phyloP scores from a whole-genome alignment of 225 moss, liverwort and hornwort species.

The Bryoerythrophyllum caledonicum region DNA sequence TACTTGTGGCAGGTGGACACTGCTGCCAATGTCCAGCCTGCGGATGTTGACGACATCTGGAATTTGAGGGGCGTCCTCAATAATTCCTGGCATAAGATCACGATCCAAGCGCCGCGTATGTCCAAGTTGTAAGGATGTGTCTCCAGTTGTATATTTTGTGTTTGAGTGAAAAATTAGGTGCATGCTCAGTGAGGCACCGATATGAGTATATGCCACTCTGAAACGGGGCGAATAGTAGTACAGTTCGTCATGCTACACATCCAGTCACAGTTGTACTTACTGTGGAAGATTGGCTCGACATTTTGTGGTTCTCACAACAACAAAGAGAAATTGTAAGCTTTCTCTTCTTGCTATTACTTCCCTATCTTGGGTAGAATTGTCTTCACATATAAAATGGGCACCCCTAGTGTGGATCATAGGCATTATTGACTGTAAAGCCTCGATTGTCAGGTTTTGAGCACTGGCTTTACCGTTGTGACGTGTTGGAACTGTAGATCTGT shows the following conservation, averaged over 20 bases:
- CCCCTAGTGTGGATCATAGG: too few relatives aligned
- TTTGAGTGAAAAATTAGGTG: neutral
- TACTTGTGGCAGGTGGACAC: slow-evolving; percentile 33
- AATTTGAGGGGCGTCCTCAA: slow-evolving; percentile 48
- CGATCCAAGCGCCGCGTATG: slow-evolving; percentile 20
- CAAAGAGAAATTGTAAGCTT: neutral
- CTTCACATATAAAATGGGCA: too few relatives aligned
- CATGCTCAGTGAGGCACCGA: neutral
- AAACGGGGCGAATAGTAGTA: neutral
- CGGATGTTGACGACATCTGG: slow-evolving; percentile 42
- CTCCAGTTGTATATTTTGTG: slow-evolving; percentile 1
- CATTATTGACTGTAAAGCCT: too few relatives aligned
- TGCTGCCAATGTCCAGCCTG: slow-evolving; percentile 48
- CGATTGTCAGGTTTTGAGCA: too few relatives aligned
- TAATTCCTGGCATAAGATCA: slow-evolving; percentile 48
- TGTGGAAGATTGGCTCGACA: neutral
- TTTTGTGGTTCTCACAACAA: neutral
- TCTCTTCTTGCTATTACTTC: neutral
- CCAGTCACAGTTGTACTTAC: neutral
- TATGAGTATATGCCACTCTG: neutral
- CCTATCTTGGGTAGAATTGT: too few relatives aligned
- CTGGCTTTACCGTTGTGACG: too few relatives aligned
- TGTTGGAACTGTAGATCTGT: too few relatives aligned
- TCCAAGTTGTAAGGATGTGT: slow-evolving; percentile 27
- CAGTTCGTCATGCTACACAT: neutral